phyloP scores from a whole-genome alignment of 805 yeast species.

The Brettanomyces anomalus region DNA sequence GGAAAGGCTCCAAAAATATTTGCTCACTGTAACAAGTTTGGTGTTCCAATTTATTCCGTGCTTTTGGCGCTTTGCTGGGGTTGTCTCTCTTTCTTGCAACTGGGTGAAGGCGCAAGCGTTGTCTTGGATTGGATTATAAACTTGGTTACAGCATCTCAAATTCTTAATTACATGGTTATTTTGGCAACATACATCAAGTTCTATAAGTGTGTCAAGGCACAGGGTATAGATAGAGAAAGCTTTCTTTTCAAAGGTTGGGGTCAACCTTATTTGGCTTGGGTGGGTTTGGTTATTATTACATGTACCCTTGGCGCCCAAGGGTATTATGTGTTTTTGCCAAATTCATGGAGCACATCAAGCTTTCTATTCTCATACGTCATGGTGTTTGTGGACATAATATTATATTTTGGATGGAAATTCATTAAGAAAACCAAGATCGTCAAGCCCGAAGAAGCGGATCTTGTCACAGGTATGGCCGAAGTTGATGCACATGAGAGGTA shows the following conservation, averaged over 20 bases:
- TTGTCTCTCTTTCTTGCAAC: slow-evolving; percentile 37
- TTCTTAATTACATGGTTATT: slow-evolving; percentile 51
- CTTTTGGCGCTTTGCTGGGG: slow-evolving; percentile 34
- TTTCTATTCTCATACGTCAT: slow-evolving; percentile 65
- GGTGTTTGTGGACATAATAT: slow-evolving; percentile 29
- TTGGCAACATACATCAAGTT: slow-evolving; percentile 53
- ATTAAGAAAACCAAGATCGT: slow-evolving; percentile 28
- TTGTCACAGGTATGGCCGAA: slow-evolving; percentile 29
- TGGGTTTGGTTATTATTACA: slow-evolving; percentile 37
- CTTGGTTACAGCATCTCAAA: slow-evolving; percentile 61
- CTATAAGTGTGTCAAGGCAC: slow-evolving; percentile 48
- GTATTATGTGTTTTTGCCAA: slow-evolving; percentile 60
- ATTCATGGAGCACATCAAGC: slow-evolving; percentile 49
- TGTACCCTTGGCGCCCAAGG: slow-evolving; percentile 57
- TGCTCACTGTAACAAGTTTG: slow-evolving; percentile 34
- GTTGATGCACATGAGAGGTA: slow-evolving; percentile 28
- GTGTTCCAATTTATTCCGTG: slow-evolving; percentile 40
- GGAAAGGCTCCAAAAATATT: slow-evolving; percentile 39
- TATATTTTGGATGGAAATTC: slow-evolving; percentile 29
- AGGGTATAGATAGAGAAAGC: slow-evolving; percentile 35
- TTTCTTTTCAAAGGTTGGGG: slow-evolving; percentile 46
- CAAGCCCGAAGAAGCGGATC: slow-evolving; percentile 28
- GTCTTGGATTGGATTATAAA: slow-evolving; percentile 70
- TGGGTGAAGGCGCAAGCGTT: slow-evolving; percentile 46
- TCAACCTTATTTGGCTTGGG: slow-evolving; percentile 50